Base-by-base conservation (phyloP, 352 stramenopile genomes). In the Globisporangium orthogonon region DNA sequence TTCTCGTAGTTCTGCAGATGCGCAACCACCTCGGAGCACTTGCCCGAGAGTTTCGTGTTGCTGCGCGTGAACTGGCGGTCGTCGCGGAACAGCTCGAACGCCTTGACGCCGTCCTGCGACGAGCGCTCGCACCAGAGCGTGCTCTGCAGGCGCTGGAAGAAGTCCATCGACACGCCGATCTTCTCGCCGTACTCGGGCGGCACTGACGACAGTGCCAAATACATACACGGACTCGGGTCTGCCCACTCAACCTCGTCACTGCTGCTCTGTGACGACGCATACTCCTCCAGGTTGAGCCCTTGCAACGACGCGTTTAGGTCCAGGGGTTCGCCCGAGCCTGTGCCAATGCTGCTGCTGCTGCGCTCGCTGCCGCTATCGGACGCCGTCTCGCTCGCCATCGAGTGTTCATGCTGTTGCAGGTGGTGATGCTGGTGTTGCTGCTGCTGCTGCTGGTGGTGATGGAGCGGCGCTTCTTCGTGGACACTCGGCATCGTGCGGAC, bases 121-220 rank as follows among this genome's bases (percentile, higher is more conserved):
- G 59, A 40, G 4, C 37, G 52, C 15, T 70, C 66, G 28, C 50
- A 48, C 79, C 79, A 89, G n/a, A 52, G 59, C 31, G 69, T 81
- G 54, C 65, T 82, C 48, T 89, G 79, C 18, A 89, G 60, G 10
- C 72, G 70, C 39, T 86, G 67, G 46, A 89, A 89, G 49, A 74
- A 73, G 29, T 86, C 79, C 71, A 89, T 85, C 4, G 73, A 70
- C 39, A 70, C 54, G n/a, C 61, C 63, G 39, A 89, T 81, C 56
- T 80, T 83, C 50, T 82, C 69, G n/a, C 65, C 64, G 52, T 78
- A 73, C 61, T 84, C 74, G 5, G 67, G 69, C 4, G 72, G 70
- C 2, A 71, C 62, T 2, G 60, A 57, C 4, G 67, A 59, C n/a
- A 74, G 53, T 23, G 73, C 62, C 1, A 86, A 54, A 50, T 80